These are phyloP conservation scores for Fusarium tricinctum DNA, from an alignment of 2,329 filamentous ascomycete genomes.

Conservation along the genomic window DNA sequence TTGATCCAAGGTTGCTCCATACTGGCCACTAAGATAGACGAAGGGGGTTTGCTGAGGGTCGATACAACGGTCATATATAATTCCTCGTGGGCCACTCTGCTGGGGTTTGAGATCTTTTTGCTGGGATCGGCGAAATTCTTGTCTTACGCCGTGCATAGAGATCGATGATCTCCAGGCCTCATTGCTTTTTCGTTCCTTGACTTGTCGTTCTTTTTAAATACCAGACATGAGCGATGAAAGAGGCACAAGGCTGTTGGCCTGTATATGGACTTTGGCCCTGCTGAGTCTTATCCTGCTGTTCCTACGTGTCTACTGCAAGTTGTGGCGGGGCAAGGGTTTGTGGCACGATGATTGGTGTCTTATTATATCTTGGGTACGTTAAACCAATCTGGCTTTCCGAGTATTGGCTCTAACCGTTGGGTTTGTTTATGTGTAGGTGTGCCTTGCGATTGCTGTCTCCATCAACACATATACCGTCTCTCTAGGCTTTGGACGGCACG, in stretches of 20 bases:
- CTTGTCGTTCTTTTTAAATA: conserved; percentile 4
- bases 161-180: conserved; percentile 5
- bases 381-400: not conserved
- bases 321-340: conserved; percentile 53
- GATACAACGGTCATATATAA: conserved; percentile 25
- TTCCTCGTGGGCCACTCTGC: conserved; percentile 14
- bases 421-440: conserved; percentile 33
- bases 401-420: not conserved
- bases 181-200: not conserved
- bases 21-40: not conserved
- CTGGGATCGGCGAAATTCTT: conserved; percentile 27
- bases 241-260: conserved; percentile 50
- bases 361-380: conserved; percentile 54
- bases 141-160: not conserved
- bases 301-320: conserved; percentile 56
- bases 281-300: conserved; percentile 48
- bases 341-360: conserved; percentile 57
- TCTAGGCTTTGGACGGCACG: conserved; percentile 49
- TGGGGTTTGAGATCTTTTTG: conserved; percentile 11
- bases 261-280: conserved; percentile 50
- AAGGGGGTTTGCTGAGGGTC: not conserved
- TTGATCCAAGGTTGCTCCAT: conserved; percentile 12
- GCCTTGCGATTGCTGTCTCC: conserved; percentile 49
- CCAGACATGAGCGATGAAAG: conserved; percentile 47
- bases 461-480: conserved; percentile 53